Evolutionary conservation across 2,329 filamentous ascomycete species (phyloP).

Genomic region (Fusarium albosuccineum): DNA sequence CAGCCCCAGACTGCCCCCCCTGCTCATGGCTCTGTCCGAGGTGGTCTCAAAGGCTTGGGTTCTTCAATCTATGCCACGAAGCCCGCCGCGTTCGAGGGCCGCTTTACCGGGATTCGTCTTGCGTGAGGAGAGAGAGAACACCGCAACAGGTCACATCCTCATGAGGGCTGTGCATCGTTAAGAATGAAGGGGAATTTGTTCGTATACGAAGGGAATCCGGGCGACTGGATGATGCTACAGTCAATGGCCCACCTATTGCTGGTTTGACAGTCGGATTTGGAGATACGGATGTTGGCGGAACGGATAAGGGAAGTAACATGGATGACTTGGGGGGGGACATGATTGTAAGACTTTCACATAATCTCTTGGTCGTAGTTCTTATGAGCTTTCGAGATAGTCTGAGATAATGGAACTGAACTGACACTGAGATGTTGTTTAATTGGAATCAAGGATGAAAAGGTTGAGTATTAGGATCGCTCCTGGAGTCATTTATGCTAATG

Average conservation of each 20-base stretch:
- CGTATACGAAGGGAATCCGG: neutral
- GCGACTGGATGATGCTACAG: neutral
- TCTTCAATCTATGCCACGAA: slow-evolving; percentile 34
- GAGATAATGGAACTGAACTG: slow-evolving; percentile 6
- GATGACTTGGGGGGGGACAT: slow-evolving; percentile 4
- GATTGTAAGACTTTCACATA: slow-evolving; percentile 21
- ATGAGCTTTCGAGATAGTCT: slow-evolving; percentile 1
- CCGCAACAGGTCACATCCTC: too few relatives aligned
- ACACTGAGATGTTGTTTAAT: neutral
- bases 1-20: neutral
- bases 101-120: slow-evolving; percentile 28
- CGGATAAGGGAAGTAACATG: neutral
- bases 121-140: too few relatives aligned
- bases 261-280: slow-evolving; percentile 3
- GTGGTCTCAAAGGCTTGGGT: slow-evolving; percentile 27
- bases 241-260: neutral
- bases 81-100: slow-evolving; percentile 6
- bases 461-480: neutral
- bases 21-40: neutral
- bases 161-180: neutral
- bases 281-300: slow-evolving; percentile 3
- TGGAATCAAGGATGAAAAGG: neutral
- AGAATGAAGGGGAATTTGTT: slow-evolving; percentile 2
- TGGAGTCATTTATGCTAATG: slow-evolving; percentile 5
- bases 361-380: slow-evolving; percentile 5